A percentile compares a stretch with the other conserved stretches of the same genome.
phyloP scores from a whole-genome alignment of 2,329 filamentous ascomycete species.

The Macrophomina pseudophaseolina region DNA sequence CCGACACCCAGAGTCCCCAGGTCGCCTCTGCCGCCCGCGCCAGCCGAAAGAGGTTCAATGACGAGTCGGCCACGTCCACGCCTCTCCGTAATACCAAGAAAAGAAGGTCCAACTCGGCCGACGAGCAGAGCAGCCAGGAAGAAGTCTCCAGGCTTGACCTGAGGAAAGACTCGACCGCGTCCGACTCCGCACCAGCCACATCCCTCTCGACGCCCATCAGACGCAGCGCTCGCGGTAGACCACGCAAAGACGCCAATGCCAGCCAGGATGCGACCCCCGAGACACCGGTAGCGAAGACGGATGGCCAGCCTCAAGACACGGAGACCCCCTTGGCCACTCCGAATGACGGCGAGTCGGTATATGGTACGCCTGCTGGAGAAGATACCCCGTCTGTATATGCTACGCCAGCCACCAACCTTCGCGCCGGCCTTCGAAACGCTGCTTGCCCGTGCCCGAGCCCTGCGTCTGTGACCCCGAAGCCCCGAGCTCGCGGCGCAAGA shows the following conservation, averaged over 20 bases:
- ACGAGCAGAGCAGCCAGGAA: conserved; percentile 8
- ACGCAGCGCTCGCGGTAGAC: neutral
- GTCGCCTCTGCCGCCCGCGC: conserved; percentile 18
- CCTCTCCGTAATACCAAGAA: conserved; percentile 22
- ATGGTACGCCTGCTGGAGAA: conserved; percentile 23
- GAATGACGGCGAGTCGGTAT: conserved; percentile 19
- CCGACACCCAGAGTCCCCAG: conserved; percentile 23
- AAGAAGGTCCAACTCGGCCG: conserved; percentile 1
- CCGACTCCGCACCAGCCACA: neutral
- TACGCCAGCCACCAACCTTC: conserved; percentile 24
- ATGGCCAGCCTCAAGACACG: neutral
- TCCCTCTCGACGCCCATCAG: conserved; percentile 12
- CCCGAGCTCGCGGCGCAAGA: conserved; percentile 4
- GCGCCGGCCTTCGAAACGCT: neutral
- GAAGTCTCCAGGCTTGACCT: conserved; percentile 13
- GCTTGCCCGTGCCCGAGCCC: conserved; percentile 10
- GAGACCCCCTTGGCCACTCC: neutral
- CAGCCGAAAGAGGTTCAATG: conserved; percentile 19
- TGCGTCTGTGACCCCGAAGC: conserved; percentile 16
- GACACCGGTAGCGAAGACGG: neutral
- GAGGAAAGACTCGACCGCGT: neutral
- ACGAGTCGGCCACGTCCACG: conserved; percentile 17
- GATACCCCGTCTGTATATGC: conserved; percentile 26
- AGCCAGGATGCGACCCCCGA: conserved; percentile 3
- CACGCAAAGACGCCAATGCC: neutral